Base-by-base conservation (phyloP, 2,329 filamentous ascomycete genomes). In the Leptoxyphium fumago region DNA sequence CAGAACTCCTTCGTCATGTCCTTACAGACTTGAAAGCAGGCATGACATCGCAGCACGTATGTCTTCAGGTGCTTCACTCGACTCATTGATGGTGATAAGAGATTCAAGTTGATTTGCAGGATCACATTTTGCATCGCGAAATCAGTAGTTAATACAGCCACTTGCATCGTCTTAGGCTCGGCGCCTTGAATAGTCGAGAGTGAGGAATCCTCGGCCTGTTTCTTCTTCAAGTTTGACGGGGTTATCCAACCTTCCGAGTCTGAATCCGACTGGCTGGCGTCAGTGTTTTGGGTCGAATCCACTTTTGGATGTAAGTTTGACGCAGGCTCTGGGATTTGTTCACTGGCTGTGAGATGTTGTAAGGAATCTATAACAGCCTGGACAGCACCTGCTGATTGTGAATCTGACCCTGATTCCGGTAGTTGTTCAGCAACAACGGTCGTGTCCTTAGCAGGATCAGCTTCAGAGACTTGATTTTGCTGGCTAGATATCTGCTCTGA, bases 51-150 rank as follows among this genome's bases (percentile, higher is more conserved):
- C 45, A 94, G 74, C 3, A 95, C 78, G 73, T 85, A 94, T 10
- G 84, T 89, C 62, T 87, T 89, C 51, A 96, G 74, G 47, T 83
- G 78, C 32, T 79, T 82, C 60, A 98, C 86, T 55, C 87, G 79
- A 49, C 84, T 75, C 48, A 96, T 71, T 13, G 77, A 74, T 0
- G 84, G 75, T 0, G 88, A 87, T 46, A 95, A 74, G 10, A 95
- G 77, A 60, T 91, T 85, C 41, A 98, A 76, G 66, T 95, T 94
- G 70, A 96, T 93, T 54, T 93, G 85, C 4, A 98, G 74, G 2
- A 91, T 76, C 7, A 96, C 87, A 61, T 96, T 96, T 67, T 96
- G 89, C 85, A 98, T 94, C 44, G 91, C 89, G 65, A 84, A 96
- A 69, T 98, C 91, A 45, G 83, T 87, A 1, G 91, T 96, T 58